A percentile compares a stretch with the other conserved stretches of the same genome.
Conservation (phyloP, 2,329 filamentous ascomycete genomes). For the Bertia moriformis region DNA sequence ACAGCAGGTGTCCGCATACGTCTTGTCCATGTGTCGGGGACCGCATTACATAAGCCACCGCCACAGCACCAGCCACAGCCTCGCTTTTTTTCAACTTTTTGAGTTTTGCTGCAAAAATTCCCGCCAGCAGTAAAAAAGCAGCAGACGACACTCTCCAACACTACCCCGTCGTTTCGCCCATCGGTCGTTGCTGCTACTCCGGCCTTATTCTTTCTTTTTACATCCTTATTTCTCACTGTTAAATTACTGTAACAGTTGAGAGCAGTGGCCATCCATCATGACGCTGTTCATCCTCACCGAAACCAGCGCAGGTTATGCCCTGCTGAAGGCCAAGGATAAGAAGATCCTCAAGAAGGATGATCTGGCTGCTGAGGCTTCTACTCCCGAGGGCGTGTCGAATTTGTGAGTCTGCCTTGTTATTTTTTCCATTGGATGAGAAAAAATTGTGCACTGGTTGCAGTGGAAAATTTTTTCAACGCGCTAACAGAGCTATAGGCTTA, state of each 20-base stretch:
- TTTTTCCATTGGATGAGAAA: not conserved
- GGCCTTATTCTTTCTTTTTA: conserved; percentile 5
- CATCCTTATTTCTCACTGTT: conserved; percentile 2
- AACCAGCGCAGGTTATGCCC: conserved; percentile 83
- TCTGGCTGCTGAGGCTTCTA: conserved; percentile 58
- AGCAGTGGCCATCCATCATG: conserved; percentile 35
- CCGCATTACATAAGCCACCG: conserved; percentile 11
- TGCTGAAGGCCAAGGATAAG: conserved; percentile 98
- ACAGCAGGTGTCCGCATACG: too few species aligned
- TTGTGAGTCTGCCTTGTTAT: conserved; percentile 44
- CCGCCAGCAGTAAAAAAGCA: conserved; percentile 9
- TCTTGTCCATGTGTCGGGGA: too few species aligned
- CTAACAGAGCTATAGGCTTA: conserved; percentile 43
- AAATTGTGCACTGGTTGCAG: too few species aligned
- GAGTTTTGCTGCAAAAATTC: conserved; percentile 17
- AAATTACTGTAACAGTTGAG: conserved; percentile 8
- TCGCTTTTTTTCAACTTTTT: conserved; percentile 18
- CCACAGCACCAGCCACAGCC: conserved; percentile 11
- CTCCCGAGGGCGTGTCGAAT: conserved; percentile 71
- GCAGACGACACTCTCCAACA: conserved; percentile 15
- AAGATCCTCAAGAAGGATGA: conserved; percentile 86
- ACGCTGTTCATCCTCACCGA: conserved; percentile 86
- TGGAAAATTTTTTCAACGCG: conserved; percentile 5
- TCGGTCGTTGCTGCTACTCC: conserved; percentile 8
- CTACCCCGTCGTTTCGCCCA: conserved; percentile 8